Evolutionary conservation across 2,329 filamentous ascomycete genomes (phyloP).

Genomic region (Ambrosiella beaveri): DNA sequence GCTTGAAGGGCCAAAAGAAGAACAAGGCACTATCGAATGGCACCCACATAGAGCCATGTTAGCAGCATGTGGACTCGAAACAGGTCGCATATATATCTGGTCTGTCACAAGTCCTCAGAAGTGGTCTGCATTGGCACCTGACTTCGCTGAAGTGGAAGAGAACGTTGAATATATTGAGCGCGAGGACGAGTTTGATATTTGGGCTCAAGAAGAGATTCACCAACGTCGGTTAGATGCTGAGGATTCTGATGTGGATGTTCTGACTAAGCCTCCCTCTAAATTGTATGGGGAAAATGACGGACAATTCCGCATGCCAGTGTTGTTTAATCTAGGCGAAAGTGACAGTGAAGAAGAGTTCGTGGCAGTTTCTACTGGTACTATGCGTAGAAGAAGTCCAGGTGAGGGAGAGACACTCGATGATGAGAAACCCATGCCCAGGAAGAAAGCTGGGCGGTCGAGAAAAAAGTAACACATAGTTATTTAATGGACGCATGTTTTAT

Average conservation of each 20-base stretch:
- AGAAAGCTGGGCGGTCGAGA: constrained; percentile 26
- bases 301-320: constrained; percentile 77
- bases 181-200: constrained; percentile 97
- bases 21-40: constrained; percentile 94
- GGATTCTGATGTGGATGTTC: constrained; percentile 82
- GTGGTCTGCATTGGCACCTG: constrained; percentile 91
- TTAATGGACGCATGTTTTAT: neutral
- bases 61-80: constrained; percentile 82
- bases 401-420: constrained; percentile 47
- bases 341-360: constrained; percentile 86
- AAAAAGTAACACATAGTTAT: constrained; percentile 20
- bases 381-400: constrained; percentile 69
- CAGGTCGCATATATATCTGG: constrained; percentile 89
- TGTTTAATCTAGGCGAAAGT: constrained; percentile 83
- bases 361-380: constrained; percentile 56
- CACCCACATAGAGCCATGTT: constrained; percentile 77
- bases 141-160: constrained; percentile 95
- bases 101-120: constrained; percentile 87
- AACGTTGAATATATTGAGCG: constrained; percentile 92
- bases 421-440: constrained; percentile 23
- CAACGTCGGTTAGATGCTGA: constrained; percentile 79
- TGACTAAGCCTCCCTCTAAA: constrained; percentile 55
- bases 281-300: constrained; percentile 40
- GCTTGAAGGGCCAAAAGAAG: constrained; percentile 89
- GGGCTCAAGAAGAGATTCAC: constrained; percentile 84